Base-by-base conservation (phyloP, 2,329 filamentous ascomycete species). In the Dactylonectria estremocensis region DNA sequence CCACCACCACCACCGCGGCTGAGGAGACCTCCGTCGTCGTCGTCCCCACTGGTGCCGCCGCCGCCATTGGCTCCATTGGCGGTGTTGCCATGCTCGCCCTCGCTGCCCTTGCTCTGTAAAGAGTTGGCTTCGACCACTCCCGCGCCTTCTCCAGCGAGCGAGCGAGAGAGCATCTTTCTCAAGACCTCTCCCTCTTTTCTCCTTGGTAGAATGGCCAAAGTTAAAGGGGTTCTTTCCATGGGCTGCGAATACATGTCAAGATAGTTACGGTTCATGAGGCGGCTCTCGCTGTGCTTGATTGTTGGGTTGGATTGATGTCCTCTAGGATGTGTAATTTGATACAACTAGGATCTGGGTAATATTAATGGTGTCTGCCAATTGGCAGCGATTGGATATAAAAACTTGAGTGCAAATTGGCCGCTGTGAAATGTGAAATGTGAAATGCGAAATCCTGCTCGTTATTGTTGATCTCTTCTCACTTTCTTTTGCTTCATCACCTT, bases 61-160 rank as follows among this genome's bases (percentile, higher is more conserved):
- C 77, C 59, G 73, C 71, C 57, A 43, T 79, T 62, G 76, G 70
- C 69, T 73, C 78, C 71, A 46, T 78, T 22, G 78, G 79, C n/a
- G 78, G 71, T 58, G 59, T 80, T 20, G 80, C 77, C 73, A 73
- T 81, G 70, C 70, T 78, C 54, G 77, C 71, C 54, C 64, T 80
- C 53, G 78, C 71, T 66, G 79, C 73, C 65, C 62, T 82, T 69
- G 80, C 80, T 70, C 79, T 82, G 78, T 82, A 82, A 81, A 49
- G 16, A 14, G 46, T 6, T 3, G 16, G 37, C 16, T n/a, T n/a
- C n/a, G 40, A 43, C n/a, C 40, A 8, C 16, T n/a, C 8, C 40
- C 6, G 40, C 16, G 40, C 16, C 16, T n/a, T 43, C 40, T 43
- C 7, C 16, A 37, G 40, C 14, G 40, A 14, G 40, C 7, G 24